Conservation (phyloP, 2,329 filamentous ascomycete genomes). For the Trichophyton rubrum region DNA sequence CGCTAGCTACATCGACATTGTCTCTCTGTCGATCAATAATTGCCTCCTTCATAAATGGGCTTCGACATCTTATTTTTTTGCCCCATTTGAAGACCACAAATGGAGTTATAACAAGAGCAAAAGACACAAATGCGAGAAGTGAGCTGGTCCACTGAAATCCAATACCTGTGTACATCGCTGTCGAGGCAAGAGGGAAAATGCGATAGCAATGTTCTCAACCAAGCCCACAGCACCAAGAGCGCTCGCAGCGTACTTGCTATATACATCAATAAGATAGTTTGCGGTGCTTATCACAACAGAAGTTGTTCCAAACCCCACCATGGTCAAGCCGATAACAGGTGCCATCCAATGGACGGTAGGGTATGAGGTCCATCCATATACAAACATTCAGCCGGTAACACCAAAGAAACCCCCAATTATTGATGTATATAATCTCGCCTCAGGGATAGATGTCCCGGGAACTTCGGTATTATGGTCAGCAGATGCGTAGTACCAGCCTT, state of each 20-base stretch:
- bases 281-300: not conserved
- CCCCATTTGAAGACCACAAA: slow-evolving; percentile 4
- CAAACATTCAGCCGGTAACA: slow-evolving; percentile 71
- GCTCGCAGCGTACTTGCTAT: slow-evolving; percentile 37
- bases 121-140: slow-evolving; percentile 11
- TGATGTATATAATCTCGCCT: slow-evolving; percentile 80
- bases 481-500: slow-evolving; percentile 64
- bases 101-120: not conserved
- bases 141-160: slow-evolving; percentile 18
- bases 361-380: slow-evolving; percentile 79
- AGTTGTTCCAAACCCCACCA: slow-evolving; percentile 45
- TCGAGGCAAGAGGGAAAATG: slow-evolving; percentile 17
- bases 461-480: slow-evolving; percentile 72
- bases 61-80: not conserved
- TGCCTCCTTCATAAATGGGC: not conserved
- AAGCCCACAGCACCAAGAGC: slow-evolving; percentile 40
- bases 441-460: slow-evolving; percentile 73
- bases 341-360: slow-evolving; percentile 60
- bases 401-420: slow-evolving; percentile 53
- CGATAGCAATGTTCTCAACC: not conserved
- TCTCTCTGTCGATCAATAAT: not conserved
- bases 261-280: slow-evolving; percentile 48
- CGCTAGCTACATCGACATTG: not conserved
- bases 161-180: slow-evolving; percentile 13
- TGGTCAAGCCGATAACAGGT: slow-evolving; percentile 51